Percentiles rank a stretch among this genome's conserved stretches.
phyloP scores from a whole-genome alignment of 179 eudicot genomes.

The Heliamphora pulchella region DNA sequence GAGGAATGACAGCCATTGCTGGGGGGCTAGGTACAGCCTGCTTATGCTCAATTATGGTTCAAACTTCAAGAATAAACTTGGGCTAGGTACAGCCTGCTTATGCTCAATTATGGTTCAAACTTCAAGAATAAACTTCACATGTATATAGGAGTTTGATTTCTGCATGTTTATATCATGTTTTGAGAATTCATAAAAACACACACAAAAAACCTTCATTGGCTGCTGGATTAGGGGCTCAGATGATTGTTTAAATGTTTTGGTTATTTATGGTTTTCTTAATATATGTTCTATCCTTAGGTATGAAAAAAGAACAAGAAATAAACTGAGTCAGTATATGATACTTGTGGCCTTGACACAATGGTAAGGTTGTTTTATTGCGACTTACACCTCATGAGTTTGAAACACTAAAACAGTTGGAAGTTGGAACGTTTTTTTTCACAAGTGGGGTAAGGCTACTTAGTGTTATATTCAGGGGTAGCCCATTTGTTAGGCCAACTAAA shows the following conservation, averaged over 20 bases:
- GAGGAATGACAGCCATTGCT: not conserved
- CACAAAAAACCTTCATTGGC: not conserved
- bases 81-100: not conserved
- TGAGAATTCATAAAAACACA: not conserved
- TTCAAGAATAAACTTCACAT: conserved; percentile 7
- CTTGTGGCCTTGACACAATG: not conserved
- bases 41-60: not conserved
- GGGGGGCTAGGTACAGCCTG: not conserved
- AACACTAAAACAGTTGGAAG: too few species aligned
- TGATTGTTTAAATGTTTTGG: not conserved
- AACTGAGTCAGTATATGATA: not conserved
- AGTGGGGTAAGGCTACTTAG: too few species aligned
- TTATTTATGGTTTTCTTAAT: not conserved
- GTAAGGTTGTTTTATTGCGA: too few species aligned
- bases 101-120: not conserved
- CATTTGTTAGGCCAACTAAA: too few species aligned
- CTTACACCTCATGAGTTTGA: too few species aligned
- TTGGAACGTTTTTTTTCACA: too few species aligned
- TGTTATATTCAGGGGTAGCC: too few species aligned
- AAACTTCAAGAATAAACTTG: not conserved
- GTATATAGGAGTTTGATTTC: conserved; percentile 11
- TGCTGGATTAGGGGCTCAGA: not conserved
- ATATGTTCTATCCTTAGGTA: not conserved
- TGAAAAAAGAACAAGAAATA: not conserved
- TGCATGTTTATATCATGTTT: conserved; percentile 7